Evolutionary conservation across 1,284 basidiomycete species (phyloP).

Genomic region (Ceratobasidium sp.): DNA sequence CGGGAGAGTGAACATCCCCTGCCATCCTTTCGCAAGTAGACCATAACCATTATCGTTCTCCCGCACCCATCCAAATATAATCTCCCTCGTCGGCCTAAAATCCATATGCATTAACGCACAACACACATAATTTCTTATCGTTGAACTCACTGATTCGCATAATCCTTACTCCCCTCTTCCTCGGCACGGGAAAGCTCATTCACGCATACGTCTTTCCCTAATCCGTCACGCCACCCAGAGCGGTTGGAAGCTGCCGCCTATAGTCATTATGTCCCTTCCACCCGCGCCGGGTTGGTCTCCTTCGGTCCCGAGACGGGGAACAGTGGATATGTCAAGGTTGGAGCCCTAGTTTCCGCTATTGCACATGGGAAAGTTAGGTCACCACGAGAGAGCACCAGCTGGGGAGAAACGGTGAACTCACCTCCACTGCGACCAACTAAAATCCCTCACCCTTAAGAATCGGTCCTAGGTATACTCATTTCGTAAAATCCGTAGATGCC

Average conservation of each 20-base stretch:
- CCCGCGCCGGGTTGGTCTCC: conserved; percentile 36
- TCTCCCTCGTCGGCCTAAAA: conserved; percentile 31
- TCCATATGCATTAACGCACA: not conserved
- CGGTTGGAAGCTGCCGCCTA: no score
- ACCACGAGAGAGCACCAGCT: not conserved
- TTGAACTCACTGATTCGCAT: conserved; percentile 37
- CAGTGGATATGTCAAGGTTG: conserved; percentile 40
- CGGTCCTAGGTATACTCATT: conserved; percentile 42
- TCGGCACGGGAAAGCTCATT: conserved; percentile 39
- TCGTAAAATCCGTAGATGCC: conserved; percentile 36
- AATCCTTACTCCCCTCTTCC: conserved; percentile 33
- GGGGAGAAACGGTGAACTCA: no score
- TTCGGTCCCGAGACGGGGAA: conserved; percentile 39
- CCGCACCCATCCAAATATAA: conserved; percentile 36
- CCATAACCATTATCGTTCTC: conserved; percentile 42
- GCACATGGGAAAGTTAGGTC: not conserved
- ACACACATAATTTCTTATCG: not conserved
- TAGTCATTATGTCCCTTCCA: no score
- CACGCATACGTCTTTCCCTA: conserved; percentile 42
- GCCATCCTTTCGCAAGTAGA: conserved; percentile 44
- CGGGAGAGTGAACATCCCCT: conserved; percentile 40
- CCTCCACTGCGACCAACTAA: conserved; percentile 38
- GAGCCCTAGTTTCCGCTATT: conserved; percentile 42
- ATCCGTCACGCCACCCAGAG: conserved; percentile 31
- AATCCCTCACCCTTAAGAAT: conserved; percentile 22